Evolutionary conservation across 2,329 filamentous ascomycete genomes (phyloP).

Genomic region (Biscogniauxia marginata): DNA sequence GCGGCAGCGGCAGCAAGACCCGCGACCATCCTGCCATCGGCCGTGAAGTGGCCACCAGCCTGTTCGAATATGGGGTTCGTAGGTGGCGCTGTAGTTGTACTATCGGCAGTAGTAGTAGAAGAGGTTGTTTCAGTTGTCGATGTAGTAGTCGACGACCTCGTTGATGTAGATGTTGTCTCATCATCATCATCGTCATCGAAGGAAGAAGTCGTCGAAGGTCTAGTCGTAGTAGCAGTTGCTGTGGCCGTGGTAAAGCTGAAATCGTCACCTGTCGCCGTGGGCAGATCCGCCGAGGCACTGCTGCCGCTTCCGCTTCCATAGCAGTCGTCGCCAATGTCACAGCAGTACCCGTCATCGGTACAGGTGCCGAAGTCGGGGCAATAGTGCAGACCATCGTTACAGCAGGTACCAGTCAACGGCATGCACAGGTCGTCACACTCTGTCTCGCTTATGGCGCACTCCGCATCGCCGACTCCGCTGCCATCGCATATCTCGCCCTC

Average conservation of each 20-base stretch:
- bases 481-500: constrained; percentile 19
- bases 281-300: constrained; percentile 3
- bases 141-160: background rate
- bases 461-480: constrained; percentile 7
- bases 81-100: constrained; percentile 6
- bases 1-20: constrained; percentile 20
- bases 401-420: constrained; percentile 24
- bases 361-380: constrained; percentile 26
- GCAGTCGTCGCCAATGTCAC: constrained; percentile 15
- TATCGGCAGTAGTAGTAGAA: constrained; percentile 4
- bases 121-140: background rate
- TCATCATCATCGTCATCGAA: background rate
- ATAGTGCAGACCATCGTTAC: constrained; percentile 18
- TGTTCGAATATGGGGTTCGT: constrained; percentile 10
- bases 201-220: background rate
- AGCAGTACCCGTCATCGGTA: constrained; percentile 17
- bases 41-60: constrained; percentile 15
- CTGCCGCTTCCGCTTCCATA: constrained; percentile 1
- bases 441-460: constrained; percentile 14
- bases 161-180: background rate
- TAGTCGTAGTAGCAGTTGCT: background rate
- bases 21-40: constrained; percentile 17
- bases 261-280: constrained; percentile 3
- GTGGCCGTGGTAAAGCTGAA: constrained; percentile 7
- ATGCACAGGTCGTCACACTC: constrained; percentile 24